Evolutionary conservation across 1,284 basidiomycete genomes (phyloP).

Genomic region (Ceratobasidium sp.): DNA sequence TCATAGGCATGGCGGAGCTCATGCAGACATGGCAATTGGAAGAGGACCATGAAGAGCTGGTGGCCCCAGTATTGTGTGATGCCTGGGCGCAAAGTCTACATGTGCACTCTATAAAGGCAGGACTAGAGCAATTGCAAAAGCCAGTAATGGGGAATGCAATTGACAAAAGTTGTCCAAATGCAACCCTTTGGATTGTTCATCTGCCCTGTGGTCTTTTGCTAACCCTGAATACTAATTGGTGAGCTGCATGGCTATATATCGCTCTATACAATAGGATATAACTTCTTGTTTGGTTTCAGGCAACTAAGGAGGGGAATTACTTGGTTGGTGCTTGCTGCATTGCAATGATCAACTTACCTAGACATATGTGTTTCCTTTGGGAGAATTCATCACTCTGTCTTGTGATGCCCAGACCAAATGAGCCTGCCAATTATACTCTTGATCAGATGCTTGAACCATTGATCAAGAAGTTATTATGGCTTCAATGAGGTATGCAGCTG

Average conservation of each 20-base stretch:
- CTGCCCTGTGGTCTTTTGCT: slow-evolving; percentile 18
- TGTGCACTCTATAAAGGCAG: neutral
- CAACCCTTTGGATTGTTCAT: too few species aligned
- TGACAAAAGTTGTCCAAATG: too few species aligned
- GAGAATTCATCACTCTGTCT: slow-evolving; percentile 28
- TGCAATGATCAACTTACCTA: slow-evolving; percentile 26
- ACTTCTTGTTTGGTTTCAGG: slow-evolving; percentile 22
- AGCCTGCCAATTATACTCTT: slow-evolving; percentile 4
- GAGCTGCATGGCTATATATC: too few species aligned
- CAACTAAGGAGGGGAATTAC: slow-evolving; percentile 19
- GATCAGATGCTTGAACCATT: slow-evolving; percentile 29
- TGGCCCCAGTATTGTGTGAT: neutral
- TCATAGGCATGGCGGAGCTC: slow-evolving; percentile 13
- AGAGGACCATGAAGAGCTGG: neutral
- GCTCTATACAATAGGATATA: too few species aligned
- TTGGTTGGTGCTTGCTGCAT: slow-evolving; percentile 34
- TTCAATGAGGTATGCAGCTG: slow-evolving; percentile 4
- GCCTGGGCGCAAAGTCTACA: neutral
- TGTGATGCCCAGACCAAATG: slow-evolving; percentile 35
- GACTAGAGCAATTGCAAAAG: too few species aligned
- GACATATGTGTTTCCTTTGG: slow-evolving; percentile 10
- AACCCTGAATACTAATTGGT: slow-evolving; percentile 22
- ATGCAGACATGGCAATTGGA: slow-evolving; percentile 19
- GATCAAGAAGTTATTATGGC: slow-evolving; percentile 20
- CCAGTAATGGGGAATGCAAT: too few species aligned